Conservation (phyloP, 805 yeast species). For the Candida adriatica region DNA sequence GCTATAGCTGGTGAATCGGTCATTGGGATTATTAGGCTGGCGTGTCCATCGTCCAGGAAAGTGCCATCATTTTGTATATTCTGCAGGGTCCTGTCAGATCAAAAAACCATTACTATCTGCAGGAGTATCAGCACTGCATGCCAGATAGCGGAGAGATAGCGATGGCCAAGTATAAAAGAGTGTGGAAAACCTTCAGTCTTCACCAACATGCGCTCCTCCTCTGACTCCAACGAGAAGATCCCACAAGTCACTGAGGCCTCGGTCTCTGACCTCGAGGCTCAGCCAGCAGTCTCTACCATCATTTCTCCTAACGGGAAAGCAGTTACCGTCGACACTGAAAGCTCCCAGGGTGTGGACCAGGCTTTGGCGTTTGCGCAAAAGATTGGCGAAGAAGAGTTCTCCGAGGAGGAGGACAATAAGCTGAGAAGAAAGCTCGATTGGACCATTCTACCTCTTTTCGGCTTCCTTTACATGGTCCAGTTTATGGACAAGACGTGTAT, state of each 20-base stretch:
- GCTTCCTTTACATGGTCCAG: constrained; percentile 28
- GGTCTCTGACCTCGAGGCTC: constrained; percentile 7
- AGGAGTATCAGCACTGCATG: too few species aligned
- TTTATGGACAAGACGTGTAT: constrained; percentile 36
- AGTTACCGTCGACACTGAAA: constrained; percentile 4
- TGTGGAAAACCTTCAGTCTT: too few species aligned
- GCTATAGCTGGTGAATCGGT: too few species aligned
- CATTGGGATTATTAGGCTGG: too few species aligned
- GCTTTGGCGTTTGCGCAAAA: constrained; percentile 13
- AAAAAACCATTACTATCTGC: too few species aligned
- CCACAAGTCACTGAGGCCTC: constrained; percentile 5
- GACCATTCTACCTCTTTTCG: constrained; percentile 27
- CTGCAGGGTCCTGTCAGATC: too few species aligned
- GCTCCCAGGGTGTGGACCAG: constrained; percentile 18
- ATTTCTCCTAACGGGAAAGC: constrained; percentile 10
- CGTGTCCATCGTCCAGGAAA: too few species aligned
- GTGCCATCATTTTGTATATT: too few species aligned
- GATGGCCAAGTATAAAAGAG: too few species aligned
- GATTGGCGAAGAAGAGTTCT: constrained; percentile 6
- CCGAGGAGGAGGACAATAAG: constrained; percentile 25
- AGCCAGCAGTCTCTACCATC: constrained; percentile 9
- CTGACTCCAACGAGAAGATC: constrained; percentile 7
- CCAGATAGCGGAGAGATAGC: too few species aligned
- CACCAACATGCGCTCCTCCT: too few species aligned
- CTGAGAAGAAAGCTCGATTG: constrained; percentile 33